Base-by-base conservation (phyloP, 306 rosid species). In the Sechiopsis laciniata region DNA sequence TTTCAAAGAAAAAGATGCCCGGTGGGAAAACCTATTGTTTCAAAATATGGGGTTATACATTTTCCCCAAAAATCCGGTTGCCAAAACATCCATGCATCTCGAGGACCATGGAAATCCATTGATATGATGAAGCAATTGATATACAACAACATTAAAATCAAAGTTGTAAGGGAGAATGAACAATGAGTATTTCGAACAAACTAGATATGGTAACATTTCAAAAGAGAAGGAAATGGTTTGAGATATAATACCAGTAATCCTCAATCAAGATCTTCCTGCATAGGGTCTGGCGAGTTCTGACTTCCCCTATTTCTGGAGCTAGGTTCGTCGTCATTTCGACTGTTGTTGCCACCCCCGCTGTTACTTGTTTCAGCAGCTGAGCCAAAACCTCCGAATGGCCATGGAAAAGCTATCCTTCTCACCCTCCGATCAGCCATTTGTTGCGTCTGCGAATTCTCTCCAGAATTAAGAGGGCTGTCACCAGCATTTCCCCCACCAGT, bases 251-350 rank as follows among this genome's bases (percentile, higher is more conserved):
- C 71, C 84, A 68, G 65, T 19, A 52, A 19, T 54, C 74, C 81
- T 91, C 76, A 95, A 73, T 95, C 96, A 61, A 91, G 92, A 87
- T 91, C 99, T 85, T 95, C 99, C 71, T 88, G 93, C 81, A 96
- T 84, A 54, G 97, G 89, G 83, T 86, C 97, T 2, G 96, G 74
- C 72, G 87, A 78, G 83, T 83, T 86, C 79, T 45, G 96, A 75
- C 80, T 82, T 51, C 91, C 96, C 75, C 92, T 78, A 55, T 79
- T 84, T 50, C 76, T 96, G 6, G 92, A 59, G 79, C 84, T 86
- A 32, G 84, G 76, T 72, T 85, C 96, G 26, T 84, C 82, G 66
- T 72, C 80, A 76, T 80, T 84, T 60, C 79, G 87, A 20, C 72
- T 75, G 59, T 69, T 76, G 77, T 71, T 80, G 24, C 74, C 86